Conservation (phyloP, 2,329 filamentous ascomycete genomes). For the Neoarthrinium moseri region DNA sequence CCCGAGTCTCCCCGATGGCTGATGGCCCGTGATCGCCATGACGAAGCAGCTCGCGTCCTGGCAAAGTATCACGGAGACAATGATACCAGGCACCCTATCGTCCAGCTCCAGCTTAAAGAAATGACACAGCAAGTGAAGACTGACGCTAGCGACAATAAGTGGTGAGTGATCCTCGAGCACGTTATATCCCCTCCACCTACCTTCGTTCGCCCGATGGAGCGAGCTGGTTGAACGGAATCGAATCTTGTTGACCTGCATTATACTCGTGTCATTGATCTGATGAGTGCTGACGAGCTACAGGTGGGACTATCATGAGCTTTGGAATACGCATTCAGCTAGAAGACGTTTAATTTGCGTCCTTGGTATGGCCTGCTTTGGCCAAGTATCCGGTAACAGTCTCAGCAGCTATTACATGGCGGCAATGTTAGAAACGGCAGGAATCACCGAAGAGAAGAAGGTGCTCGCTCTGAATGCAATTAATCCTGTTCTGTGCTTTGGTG, state of each 20-base stretch:
- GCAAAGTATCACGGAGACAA: conserved; percentile 51
- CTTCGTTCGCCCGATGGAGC: too few species aligned
- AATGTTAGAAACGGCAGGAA: conserved; percentile 49
- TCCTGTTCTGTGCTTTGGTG: conserved; percentile 50
- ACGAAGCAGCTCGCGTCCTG: conserved; percentile 40
- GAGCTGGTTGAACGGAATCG: too few species aligned
- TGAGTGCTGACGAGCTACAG: too few species aligned
- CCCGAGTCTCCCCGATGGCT: conserved; percentile 49
- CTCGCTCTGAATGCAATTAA: conserved; percentile 53
- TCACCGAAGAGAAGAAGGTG: conserved; percentile 43
- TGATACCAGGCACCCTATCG: conserved; percentile 43
- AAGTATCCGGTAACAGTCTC: conserved; percentile 49
- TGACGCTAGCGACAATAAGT: conserved; percentile 51
- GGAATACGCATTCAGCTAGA: conserved; percentile 45
- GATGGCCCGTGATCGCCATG: conserved; percentile 37
- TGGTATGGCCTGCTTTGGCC: conserved; percentile 51
- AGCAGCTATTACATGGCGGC: conserved; percentile 56
- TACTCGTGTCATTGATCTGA: too few species aligned
- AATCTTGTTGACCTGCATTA: too few species aligned
- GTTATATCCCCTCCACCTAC: too few species aligned
- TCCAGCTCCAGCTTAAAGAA: conserved; percentile 51
- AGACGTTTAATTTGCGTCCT: conserved; percentile 51
- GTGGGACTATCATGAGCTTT: conserved; percentile 55
- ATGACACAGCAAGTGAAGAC: conserved; percentile 44
- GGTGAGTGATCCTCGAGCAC: too few species aligned